Base-by-base conservation (phyloP, 2,329 filamentous ascomycete genomes). In the Rasamsonia emersonii region DNA sequence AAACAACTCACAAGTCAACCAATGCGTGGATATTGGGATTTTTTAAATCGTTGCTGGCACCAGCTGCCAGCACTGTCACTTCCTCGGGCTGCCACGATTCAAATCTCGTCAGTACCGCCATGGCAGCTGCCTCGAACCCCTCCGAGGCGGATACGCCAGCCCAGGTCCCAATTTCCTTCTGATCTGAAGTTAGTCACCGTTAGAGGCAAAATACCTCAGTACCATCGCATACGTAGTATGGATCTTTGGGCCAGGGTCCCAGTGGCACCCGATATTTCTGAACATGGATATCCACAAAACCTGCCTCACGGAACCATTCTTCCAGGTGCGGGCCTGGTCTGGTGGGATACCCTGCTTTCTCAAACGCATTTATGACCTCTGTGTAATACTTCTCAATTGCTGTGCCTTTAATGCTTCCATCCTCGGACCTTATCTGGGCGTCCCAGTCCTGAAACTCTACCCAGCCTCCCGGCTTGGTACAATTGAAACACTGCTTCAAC, bases 401-500 rank as follows among this genome's bases (percentile, higher is more conserved):
- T 10, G 24, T 27, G 9, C 24, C 24, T 7, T 14, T 27, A 15
- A 27, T 9, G 8, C 9, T 9, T 10, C 24, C 24, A 11, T 27
- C 24, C 14, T 10, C 9, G 13, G 24, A 27, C 9, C 9, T 14
- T 9, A 15, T 7, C 9, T 9, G 8, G 24, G 8, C 7, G 24
- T 27, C 24, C 24, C 24, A 27, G 24, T 27, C 24, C 13, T 27
- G 24, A 15, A 27, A 27, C 13, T 27, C 24, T 7, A 27, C 24
- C 9, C 13, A 27, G 24, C 24, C 24, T 7, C 24, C 24, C 7
- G 24, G 24, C 24, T 27, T 27, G 20, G 20, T n/a, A n/a, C 11
- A 33, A 70, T 67, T 62, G 24, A 64, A 56, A 1, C 64, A 57
- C 34, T 64, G 61, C 9, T 53, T 50, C 35, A 75, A 62, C 1